Base-by-base conservation (phyloP, 768 basidiomycete species). In the Collybia sordida region DNA sequence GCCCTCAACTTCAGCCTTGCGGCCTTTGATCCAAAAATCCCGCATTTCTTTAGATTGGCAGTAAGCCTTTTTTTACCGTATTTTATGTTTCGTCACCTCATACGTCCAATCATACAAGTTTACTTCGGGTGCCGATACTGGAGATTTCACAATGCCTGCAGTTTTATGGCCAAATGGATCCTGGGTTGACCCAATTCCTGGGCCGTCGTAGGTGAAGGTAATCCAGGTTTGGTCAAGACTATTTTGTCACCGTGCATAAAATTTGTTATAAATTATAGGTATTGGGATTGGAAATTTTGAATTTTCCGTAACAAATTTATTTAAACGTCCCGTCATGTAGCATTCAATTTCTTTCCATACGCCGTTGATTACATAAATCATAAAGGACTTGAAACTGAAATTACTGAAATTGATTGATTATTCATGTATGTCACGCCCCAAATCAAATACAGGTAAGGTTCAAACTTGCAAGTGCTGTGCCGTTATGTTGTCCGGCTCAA, bases 101-200 rank as follows among this genome's bases (percentile, higher is more conserved):
- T 37, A 53, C 3, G 38, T 35, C 45, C 42, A 38, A 21, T 54
- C 45, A 28, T 17, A 45, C 23, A 60, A 88, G 84, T 82, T 77
- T 48, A 76, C 72, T 15, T 76, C 61, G 14, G 58, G 64, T 1
- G 75, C 73, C 15, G 59, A 57, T 15, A 62, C 78, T 9, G 90
- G 89, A 14, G 90, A 93, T 66, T 94, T 88, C 58, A 91, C 92
- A 0, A 88, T 79, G 73, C 75, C 90, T 5, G 90, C 88, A 6
- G 83, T 79, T 3, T 68, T 89, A 45, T 86, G 81, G 74, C 81
- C 85, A 2, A 93, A 93, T 63, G 87, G 88, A 44, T 90, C 89
- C 14, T 93, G 89, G 89, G 74, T 82, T 37, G 78, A 90, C 62
- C 83, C 93, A 19, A 66, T 72, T 17, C 73, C 82, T 9, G 92